These are phyloP conservation scores for Asterophora lycoperdoides DNA, from an alignment of 768 basidiomycete species.

Conservation along the genomic window DNA sequence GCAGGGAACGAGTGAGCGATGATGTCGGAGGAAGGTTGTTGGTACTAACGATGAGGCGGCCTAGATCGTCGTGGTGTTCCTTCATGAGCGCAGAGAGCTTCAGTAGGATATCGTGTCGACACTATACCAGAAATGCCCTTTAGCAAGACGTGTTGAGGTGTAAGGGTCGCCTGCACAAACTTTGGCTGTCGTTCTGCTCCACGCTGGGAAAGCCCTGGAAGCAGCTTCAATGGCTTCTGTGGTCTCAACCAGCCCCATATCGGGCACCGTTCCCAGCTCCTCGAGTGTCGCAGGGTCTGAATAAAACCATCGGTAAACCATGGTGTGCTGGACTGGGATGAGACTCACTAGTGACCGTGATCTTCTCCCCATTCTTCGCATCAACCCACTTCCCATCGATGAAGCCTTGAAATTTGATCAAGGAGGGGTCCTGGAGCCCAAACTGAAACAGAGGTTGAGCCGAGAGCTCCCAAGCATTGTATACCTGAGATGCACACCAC, in stretches of 20 bases:
- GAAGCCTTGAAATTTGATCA: slow-evolving; percentile 72
- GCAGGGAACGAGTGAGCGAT: slow-evolving; percentile 12
- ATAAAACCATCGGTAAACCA: neutral
- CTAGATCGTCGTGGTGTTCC: slow-evolving; percentile 83
- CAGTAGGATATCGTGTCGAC: slow-evolving; percentile 79
- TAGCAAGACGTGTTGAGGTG: neutral
- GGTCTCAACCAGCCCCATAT: slow-evolving; percentile 84
- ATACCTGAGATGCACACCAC: slow-evolving; percentile 22
- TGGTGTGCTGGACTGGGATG: neutral
- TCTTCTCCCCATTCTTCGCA: slow-evolving; percentile 66
- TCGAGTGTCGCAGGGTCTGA: slow-evolving; percentile 87
- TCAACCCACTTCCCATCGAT: slow-evolving; percentile 88
- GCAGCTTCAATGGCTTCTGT: slow-evolving; percentile 84
- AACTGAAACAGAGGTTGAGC: slow-evolving; percentile 38
- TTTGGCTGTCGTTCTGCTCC: slow-evolving; percentile 87
- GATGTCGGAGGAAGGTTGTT: slow-evolving; percentile 22
- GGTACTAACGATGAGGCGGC: slow-evolving; percentile 71
- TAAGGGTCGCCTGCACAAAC: slow-evolving; percentile 31
- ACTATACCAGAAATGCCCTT: slow-evolving; percentile 32
- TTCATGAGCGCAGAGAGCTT: slow-evolving; percentile 78
- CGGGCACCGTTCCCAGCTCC: slow-evolving; percentile 80
- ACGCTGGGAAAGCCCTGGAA: slow-evolving; percentile 71
- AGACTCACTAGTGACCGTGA: slow-evolving; percentile 71
- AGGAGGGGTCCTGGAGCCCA: slow-evolving; percentile 69
- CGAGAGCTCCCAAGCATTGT: neutral